A percentile compares a stretch with the other conserved stretches of the same genome.
Evolutionary conservation across 352 stramenopile species (phyloP).

Genomic region (Phytophthora kernoviae): DNA sequence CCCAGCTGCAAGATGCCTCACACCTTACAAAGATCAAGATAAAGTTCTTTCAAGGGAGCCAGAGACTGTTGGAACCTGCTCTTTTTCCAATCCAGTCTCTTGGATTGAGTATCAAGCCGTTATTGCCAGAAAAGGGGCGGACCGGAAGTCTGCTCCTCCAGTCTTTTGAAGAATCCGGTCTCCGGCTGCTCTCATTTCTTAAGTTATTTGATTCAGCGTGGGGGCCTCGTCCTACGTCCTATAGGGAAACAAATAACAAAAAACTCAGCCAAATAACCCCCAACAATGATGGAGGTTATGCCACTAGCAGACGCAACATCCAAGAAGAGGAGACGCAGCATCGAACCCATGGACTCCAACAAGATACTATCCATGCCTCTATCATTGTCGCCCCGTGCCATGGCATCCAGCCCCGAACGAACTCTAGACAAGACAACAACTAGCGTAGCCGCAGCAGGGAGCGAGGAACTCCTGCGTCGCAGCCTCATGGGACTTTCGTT

Average conservation of each 20-base stretch:
- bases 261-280: neutral
- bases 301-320: conserved; percentile 33
- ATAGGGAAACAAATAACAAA: too few relatives aligned
- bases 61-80: neutral
- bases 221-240: conserved; percentile 1
- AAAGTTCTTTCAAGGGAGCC: neutral
- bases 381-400: conserved; percentile 36
- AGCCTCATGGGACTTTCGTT: conserved; percentile 80
- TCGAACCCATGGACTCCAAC: conserved; percentile 58
- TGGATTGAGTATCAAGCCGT: neutral
- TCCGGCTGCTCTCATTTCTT: conserved; percentile 27
- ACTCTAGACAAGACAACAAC: conserved; percentile 14
- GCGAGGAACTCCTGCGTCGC: conserved; percentile 52
- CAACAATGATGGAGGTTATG: conserved; percentile 56
- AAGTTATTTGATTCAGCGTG: conserved; percentile 9
- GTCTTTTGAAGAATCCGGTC: conserved; percentile 25
- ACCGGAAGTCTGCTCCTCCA: neutral
- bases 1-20: neutral
- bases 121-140: neutral
- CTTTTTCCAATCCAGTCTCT: neutral
- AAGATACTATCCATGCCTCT: conserved; percentile 64
- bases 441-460: conserved; percentile 8
- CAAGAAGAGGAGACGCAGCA: conserved; percentile 74
- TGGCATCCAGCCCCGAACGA: conserved; percentile 26
- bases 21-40: neutral